A percentile compares a stretch with the other conserved stretches of the same genome.
Conservation (phyloP, 192 early-diverging fungal genomes). For the Linnemannia schmuckeri region DNA sequence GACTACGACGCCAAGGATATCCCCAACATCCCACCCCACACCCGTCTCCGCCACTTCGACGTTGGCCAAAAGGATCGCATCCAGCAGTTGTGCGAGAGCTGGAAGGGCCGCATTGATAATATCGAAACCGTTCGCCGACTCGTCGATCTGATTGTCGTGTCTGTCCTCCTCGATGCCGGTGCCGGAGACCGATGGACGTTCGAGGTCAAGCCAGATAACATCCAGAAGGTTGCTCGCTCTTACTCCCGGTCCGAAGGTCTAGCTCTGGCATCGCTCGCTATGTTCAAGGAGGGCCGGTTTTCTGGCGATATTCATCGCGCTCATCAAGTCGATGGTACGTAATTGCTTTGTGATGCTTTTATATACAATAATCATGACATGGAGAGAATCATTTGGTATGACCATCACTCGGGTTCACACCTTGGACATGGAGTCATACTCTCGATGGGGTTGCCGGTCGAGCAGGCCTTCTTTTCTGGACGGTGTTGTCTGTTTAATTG, state of each 20-base stretch:
- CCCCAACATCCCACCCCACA: constrained; percentile 84
- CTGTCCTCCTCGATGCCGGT: constrained; percentile 93
- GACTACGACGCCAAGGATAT: constrained; percentile 71
- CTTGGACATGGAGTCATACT: too few species aligned
- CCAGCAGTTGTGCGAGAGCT: constrained; percentile 61
- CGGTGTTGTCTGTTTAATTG: too few species aligned
- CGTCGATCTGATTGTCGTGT: constrained; percentile 89
- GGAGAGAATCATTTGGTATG: neutral
- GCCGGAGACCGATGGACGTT: constrained; percentile 89
- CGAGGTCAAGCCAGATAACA: constrained; percentile 58
- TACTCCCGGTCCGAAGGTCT: constrained; percentile 87
- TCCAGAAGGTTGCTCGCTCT: constrained; percentile 54
- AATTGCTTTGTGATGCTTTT: neutral
- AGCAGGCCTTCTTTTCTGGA: too few species aligned
- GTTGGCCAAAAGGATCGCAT: constrained; percentile 62
- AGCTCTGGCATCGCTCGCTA: constrained; percentile 85
- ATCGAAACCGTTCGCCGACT: constrained; percentile 76
- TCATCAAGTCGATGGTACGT: constrained; percentile 81
- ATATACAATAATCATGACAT: neutral
- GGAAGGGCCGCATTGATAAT: constrained; percentile 55
- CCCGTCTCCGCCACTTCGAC: constrained; percentile 90
- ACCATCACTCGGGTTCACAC: neutral
- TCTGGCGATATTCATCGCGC: constrained; percentile 68
- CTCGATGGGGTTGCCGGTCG: too few species aligned
- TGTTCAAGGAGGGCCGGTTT: constrained; percentile 86